Conservation (phyloP, 2,329 filamentous ascomycete species). For the Pseudogymnoascus sp. region DNA sequence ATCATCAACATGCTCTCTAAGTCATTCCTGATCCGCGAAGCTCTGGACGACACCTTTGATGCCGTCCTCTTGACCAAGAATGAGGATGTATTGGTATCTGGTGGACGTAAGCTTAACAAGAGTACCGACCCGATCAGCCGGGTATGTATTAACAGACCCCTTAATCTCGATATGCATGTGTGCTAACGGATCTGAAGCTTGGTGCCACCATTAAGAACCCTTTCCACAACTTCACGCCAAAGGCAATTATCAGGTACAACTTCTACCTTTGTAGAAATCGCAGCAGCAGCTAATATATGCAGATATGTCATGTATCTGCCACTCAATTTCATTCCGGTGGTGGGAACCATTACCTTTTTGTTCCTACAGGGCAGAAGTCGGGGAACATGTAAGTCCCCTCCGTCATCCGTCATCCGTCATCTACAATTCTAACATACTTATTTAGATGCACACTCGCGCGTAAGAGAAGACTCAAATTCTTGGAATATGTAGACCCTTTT, state of each 20-base stretch:
- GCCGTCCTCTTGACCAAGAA: slow-evolving; percentile 52
- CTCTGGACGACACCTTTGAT: slow-evolving; percentile 83
- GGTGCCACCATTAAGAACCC: slow-evolving; percentile 51
- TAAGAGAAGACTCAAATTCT: slow-evolving; percentile 31
- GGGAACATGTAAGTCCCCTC: slow-evolving; percentile 29
- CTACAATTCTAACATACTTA: background rate
- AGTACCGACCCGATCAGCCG: slow-evolving; percentile 46
- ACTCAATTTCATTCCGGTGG: slow-evolving; percentile 84
- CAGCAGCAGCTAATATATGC: background rate
- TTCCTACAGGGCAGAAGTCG: slow-evolving; percentile 58
- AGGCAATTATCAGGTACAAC: slow-evolving; percentile 53
- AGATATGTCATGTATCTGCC: slow-evolving; percentile 75
- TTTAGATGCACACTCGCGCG: slow-evolving; percentile 42
- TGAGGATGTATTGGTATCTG: slow-evolving; percentile 55
- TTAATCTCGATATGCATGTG: too few relatives aligned
- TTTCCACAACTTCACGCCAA: slow-evolving; percentile 49
- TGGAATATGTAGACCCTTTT: background rate
- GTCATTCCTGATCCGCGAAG: slow-evolving; percentile 71
- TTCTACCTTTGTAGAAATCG: background rate
- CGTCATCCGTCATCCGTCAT: background rate
- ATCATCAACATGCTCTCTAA: slow-evolving; percentile 52
- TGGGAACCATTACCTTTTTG: slow-evolving; percentile 77
- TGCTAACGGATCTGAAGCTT: slow-evolving; percentile 31
- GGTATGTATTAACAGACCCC: background rate
- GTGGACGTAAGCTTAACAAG: slow-evolving; percentile 64